Evolutionary conservation across 116 monocot species (phyloP), one percentile per base, ranked within the genome.

Genomic region (Zostera marina): DNA sequence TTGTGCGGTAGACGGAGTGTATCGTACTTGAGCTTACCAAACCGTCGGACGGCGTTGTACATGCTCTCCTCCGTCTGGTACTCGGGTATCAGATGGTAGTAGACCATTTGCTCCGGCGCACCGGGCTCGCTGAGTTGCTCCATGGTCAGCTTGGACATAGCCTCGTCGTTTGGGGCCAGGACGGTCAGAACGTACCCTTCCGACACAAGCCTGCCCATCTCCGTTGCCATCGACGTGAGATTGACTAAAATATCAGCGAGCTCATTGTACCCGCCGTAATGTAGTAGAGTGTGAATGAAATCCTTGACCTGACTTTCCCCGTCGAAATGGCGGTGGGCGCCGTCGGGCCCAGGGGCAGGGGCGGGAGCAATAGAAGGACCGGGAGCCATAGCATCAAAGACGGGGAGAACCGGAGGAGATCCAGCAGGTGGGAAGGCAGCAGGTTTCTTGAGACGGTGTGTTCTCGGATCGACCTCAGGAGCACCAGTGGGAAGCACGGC

Each of bases 51-150:
- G 8, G 98, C 82, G 60, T 89, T 98, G 83, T 98, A 98, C 98
- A 98, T 98, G 76, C 89, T 89, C 70, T 98, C 98, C 62, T 98
- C 98, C 15, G 98, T 98, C 66, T 98, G 98, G 72, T 98, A 98
- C 74, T 98, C 98, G 8, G 98, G 90, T 23, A 98, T 75, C 43
- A 98, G 61, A 58, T 98, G 98, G 74, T 90, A 98, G 74, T 98
- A 98, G 25, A 98, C 56, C 59, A 98, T 98, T 74, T 81, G 80
- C 78, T 98, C 98, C 44, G 86, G 78, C 19, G 98, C 80, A 0
- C 98, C 90, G 0, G 86, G 82, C 72, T 98, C 98, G 69, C 85
- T 78, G 12, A 98, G 78, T 62, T 77, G 98, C 56, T 98, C 98
- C 0, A 89, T 76, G 9, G 80, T 89, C 38, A 98, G 66, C 56